A percentile compares a stretch with the other conserved stretches of the same genome.
These are phyloP conservation scores for Buxus sempervirens DNA, from an alignment of 164 flowering plant genomes.

Conservation along the genomic window DNA sequence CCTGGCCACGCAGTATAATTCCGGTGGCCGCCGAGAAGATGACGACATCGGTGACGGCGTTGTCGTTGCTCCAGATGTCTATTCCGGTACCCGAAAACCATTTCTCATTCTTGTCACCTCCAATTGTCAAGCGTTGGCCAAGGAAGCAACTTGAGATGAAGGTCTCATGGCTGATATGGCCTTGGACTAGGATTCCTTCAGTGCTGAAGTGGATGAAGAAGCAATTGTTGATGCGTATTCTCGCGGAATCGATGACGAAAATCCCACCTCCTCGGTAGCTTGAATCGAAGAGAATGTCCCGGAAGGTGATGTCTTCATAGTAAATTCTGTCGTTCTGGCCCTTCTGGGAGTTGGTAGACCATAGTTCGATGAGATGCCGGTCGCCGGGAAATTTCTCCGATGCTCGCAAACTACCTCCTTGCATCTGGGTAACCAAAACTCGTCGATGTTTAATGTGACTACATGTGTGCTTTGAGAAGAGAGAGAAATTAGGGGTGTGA, in stretches of 20 bases:
- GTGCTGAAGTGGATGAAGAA: constrained; percentile 25
- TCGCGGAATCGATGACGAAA: constrained; percentile 30
- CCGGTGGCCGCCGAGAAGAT: constrained; percentile 58
- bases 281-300: constrained; percentile 50
- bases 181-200: constrained; percentile 16
- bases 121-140: constrained; percentile 34
- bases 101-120: constrained; percentile 43
- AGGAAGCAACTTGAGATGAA: constrained; percentile 18
- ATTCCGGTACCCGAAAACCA: constrained; percentile 47
- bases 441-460: too few species aligned
- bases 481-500: too few species aligned
- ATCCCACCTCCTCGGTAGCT: constrained; percentile 45
- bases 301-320: constrained; percentile 48
- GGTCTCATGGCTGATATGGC: constrained; percentile 20
- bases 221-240: constrained; percentile 35
- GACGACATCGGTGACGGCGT: constrained; percentile 44
- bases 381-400: neutral
- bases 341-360: neutral
- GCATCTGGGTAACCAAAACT: neutral
- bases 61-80: constrained; percentile 38
- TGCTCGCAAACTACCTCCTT: constrained; percentile 1
- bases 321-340: constrained; percentile 8
- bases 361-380: constrained; percentile 1
- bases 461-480: too few species aligned
- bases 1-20: constrained; percentile 40